phyloP scores from a whole-genome alignment of 2,329 filamentous ascomycete species.

The Colletotrichum sp. region DNA sequence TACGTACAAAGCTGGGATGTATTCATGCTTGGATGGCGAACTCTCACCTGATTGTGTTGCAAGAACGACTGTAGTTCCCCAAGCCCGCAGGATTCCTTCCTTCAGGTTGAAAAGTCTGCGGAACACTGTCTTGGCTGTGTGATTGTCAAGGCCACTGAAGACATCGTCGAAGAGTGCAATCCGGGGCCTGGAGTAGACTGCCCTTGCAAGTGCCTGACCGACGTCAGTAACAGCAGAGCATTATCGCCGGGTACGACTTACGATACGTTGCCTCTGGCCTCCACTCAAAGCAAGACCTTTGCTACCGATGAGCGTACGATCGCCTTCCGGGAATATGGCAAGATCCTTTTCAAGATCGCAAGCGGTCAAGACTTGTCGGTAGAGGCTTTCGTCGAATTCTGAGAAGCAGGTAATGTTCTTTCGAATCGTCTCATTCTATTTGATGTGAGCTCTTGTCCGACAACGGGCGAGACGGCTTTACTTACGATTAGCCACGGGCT shows the following conservation, averaged over 20 bases:
- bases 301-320: slow-evolving; percentile 46
- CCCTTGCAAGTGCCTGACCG: slow-evolving; percentile 39
- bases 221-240: not conserved
- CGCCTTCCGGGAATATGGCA: slow-evolving; percentile 34
- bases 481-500: slow-evolving; percentile 36
- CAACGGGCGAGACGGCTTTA: not conserved
- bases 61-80: slow-evolving; percentile 39
- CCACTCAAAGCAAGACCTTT: slow-evolving; percentile 51
- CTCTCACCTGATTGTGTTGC: slow-evolving; percentile 36
- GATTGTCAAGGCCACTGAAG: slow-evolving; percentile 40
- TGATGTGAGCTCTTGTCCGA: not conserved
- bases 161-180: slow-evolving; percentile 41
- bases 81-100: slow-evolving; percentile 29
- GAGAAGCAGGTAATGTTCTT: slow-evolving; percentile 38
- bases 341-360: slow-evolving; percentile 39
- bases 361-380: slow-evolving; percentile 27
- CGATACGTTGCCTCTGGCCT: slow-evolving; percentile 49
- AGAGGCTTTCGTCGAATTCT: slow-evolving; percentile 27
- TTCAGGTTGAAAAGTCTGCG: slow-evolving; percentile 28
- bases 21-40: not conserved
- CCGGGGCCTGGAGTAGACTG: slow-evolving; percentile 36
- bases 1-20: not conserved
- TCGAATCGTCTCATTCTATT: slow-evolving; percentile 36
- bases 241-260: slow-evolving; percentile 15
- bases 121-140: slow-evolving; percentile 37